Evolutionary conservation across 2,329 filamentous ascomycete species (phyloP).

Genomic region (Botryotinia calthae): DNA sequence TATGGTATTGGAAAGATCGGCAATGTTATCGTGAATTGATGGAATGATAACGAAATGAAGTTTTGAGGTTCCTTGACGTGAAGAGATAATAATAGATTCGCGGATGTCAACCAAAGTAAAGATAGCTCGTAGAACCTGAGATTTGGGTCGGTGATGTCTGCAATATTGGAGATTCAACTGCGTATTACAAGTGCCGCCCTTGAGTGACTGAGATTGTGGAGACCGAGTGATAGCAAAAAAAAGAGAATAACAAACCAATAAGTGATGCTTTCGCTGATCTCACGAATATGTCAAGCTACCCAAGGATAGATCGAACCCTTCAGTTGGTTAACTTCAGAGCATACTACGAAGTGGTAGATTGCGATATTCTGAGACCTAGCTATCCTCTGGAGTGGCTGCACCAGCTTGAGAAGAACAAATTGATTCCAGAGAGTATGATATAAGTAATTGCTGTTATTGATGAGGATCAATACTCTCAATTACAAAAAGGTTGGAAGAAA

Average conservation of each 20-base stretch:
- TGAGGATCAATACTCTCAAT: not conserved
- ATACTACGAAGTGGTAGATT: not conserved
- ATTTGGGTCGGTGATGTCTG: not conserved
- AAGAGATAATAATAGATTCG: too few relatives aligned
- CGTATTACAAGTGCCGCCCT: not conserved
- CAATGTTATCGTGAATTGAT: too few relatives aligned
- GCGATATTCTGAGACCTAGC: too few relatives aligned
- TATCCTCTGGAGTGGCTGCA: not conserved
- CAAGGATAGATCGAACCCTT: not conserved
- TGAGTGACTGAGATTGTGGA: not conserved
- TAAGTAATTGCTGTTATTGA: not conserved
- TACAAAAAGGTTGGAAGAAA: not conserved
- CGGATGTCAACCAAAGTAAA: not conserved
- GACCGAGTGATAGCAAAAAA: not conserved
- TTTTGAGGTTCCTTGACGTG: too few relatives aligned
- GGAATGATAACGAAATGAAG: too few relatives aligned
- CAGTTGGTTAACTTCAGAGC: not conserved
- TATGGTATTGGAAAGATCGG: not conserved
- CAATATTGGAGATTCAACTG: not conserved
- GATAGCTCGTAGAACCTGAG: not conserved
- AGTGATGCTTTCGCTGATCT: not conserved
- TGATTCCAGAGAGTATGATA: not conserved
- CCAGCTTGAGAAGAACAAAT: not conserved
- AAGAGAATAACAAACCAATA: not conserved
- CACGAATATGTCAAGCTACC: not conserved